Percentiles rank a stretch among this genome's conserved stretches.
Evolutionary conservation across 345 rosid species (phyloP).

Genomic region (Acer negundo): DNA sequence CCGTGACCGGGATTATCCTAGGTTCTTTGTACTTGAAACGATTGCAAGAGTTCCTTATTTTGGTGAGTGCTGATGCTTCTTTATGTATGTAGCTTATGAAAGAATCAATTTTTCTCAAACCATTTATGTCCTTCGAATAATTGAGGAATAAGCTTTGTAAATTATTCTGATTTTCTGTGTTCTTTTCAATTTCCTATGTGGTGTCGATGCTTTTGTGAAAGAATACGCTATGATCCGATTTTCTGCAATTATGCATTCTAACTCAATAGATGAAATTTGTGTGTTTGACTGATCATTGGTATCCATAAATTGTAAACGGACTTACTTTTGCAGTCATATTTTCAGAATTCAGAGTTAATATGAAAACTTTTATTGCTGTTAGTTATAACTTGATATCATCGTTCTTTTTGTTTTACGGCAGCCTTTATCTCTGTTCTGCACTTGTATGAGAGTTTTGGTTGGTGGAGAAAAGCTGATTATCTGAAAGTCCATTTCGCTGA

Average conservation of each 20-base stretch:
- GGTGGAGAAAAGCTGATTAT: conserved; percentile 99
- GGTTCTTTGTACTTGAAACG: conserved; percentile 94
- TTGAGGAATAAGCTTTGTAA: background rate
- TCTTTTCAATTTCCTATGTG: no score
- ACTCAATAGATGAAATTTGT: background rate
- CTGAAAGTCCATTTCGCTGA: conserved; percentile 97
- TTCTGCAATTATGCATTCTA: background rate
- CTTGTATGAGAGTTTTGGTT: conserved; percentile 98
- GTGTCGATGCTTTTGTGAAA: background rate
- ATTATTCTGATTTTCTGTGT: background rate
- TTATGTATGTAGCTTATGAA: background rate
- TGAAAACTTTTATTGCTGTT: background rate
- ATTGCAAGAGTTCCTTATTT: conserved; percentile 99
- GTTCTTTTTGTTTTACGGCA: conserved; percentile 30
- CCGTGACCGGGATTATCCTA: conserved; percentile 76
- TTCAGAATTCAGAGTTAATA: no score
- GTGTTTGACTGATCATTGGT: conserved; percentile 3
- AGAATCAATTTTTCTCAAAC: no score
- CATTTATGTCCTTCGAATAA: no score
- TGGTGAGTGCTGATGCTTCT: conserved; percentile 49
- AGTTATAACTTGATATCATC: conserved; percentile 10
- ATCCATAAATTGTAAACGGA: background rate
- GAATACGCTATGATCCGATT: background rate
- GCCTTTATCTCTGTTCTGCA: conserved; percentile 96
- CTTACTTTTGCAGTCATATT: background rate